Evolutionary conservation across 2,329 filamentous ascomycete species (phyloP).

Genomic region (Apiospora marii): DNA sequence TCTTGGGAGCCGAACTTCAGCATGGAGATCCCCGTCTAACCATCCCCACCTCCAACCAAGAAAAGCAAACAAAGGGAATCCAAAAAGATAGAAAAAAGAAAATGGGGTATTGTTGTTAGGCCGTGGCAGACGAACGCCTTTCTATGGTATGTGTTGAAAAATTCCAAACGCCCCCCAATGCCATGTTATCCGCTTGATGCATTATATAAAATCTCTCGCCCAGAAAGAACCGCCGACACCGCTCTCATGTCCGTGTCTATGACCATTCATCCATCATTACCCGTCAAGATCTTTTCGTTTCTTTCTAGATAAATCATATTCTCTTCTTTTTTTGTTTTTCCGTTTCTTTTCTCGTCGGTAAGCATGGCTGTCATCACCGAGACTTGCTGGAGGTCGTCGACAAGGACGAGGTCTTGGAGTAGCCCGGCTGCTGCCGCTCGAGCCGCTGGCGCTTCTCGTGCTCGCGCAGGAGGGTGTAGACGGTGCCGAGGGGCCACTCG

Average conservation of each 20-base stretch:
- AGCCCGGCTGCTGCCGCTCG: constrained; percentile 24
- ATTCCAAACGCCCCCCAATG: constrained; percentile 6
- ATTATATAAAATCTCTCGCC: neutral
- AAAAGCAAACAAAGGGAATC: neutral
- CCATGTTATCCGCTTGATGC: constrained; percentile 13
- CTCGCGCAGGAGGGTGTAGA: constrained; percentile 29
- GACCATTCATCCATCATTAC: neutral
- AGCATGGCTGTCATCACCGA: neutral
- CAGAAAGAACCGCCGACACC: neutral
- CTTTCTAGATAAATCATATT: neutral
- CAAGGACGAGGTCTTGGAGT: neutral
- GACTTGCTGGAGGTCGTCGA: constrained; percentile 14
- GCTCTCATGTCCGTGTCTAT: neutral
- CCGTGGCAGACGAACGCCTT: neutral
- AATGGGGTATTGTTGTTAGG: constrained; percentile 13
- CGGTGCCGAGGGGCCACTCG: constrained; percentile 34
- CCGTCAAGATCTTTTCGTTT: neutral
- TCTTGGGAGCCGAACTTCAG: neutral
- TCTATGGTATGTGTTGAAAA: constrained; percentile 9
- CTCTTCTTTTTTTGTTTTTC: neutral
- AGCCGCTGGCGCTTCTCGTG: constrained; percentile 27
- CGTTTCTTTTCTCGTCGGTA: neutral
- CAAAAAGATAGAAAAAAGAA: neutral
- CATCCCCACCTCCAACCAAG: neutral
- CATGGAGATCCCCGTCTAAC: neutral